These are phyloP conservation scores for Epicoccum sorghinum DNA, from an alignment of 2,329 filamentous ascomycete genomes.

Conservation along the genomic window DNA sequence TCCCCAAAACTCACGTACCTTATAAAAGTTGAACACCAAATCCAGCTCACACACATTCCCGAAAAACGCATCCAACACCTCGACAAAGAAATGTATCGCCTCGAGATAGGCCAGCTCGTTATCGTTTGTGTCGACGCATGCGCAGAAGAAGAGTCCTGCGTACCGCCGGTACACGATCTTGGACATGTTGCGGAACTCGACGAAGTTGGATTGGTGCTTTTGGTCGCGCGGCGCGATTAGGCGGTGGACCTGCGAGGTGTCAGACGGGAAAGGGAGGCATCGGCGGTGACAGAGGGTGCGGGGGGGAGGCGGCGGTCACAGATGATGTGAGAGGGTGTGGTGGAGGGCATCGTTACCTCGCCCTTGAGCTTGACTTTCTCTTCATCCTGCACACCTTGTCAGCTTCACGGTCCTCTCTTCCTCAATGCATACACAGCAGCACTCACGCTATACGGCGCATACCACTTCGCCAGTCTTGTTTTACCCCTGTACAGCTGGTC, in stretches of 20 bases:
- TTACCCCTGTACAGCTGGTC: conserved; percentile 73
- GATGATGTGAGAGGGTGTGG: not conserved
- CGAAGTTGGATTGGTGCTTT: conserved; percentile 99
- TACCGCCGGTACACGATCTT: conserved; percentile 98
- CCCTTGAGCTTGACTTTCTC: conserved; percentile 99
- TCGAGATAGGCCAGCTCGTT: conserved; percentile 97
- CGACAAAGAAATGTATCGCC: conserved; percentile 99
- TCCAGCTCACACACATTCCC: conserved; percentile 99
- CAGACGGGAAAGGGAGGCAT: not conserved
- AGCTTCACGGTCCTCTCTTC: conserved; percentile 13
- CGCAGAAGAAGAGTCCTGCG: conserved; percentile 98
- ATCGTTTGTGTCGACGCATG: conserved; percentile 97
- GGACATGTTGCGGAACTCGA: conserved; percentile 85
- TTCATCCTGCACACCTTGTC: conserved; percentile 68
- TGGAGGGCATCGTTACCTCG: conserved; percentile 64
- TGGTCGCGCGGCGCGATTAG: conserved; percentile 97
- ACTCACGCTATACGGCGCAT: conserved; percentile 85
- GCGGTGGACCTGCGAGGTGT: conserved; percentile 76
- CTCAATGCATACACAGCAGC: not conserved
- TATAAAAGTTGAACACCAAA: conserved; percentile 76
- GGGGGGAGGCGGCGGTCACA: not conserved
- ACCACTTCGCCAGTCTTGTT: conserved; percentile 98
- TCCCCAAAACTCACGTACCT: conserved; percentile 53
- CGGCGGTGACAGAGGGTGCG: conserved; percentile 1
- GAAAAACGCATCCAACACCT: conserved; percentile 98